Conservation (phyloP, 2,329 filamentous ascomycete species). For the Onygenales sp. region DNA sequence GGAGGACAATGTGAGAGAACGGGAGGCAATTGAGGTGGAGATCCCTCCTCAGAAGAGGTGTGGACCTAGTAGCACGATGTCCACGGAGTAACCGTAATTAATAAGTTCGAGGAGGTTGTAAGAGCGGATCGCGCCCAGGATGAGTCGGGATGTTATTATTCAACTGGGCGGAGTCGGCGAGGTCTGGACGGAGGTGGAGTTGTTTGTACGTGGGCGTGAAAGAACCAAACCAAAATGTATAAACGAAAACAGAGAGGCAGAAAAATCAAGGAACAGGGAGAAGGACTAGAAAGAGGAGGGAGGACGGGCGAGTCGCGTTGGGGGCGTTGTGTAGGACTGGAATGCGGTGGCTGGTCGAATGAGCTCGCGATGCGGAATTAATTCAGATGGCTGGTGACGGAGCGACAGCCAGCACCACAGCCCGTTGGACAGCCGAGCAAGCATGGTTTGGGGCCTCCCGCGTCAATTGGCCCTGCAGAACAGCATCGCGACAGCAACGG, state of each 20-base stretch:
- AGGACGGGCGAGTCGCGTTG: conserved; percentile 7
- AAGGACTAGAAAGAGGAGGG: conserved; percentile 7
- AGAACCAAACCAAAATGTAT: not conserved
- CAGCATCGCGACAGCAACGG: not conserved
- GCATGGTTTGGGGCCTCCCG: not conserved
- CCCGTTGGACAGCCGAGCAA: conserved; percentile 5
- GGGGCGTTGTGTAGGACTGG: conserved; percentile 1
- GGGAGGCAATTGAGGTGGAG: not conserved
- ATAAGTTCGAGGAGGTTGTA: not conserved
- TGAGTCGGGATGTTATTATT: not conserved
- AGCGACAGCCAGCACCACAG: conserved; percentile 13
- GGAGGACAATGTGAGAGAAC: conserved; percentile 25
- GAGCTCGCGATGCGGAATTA: conserved; percentile 15
- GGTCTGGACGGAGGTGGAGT: not conserved
- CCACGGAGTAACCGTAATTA: not conserved
- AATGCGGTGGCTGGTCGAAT: conserved; percentile 16
- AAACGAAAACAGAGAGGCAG: not conserved
- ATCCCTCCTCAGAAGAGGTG: not conserved
- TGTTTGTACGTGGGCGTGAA: not conserved
- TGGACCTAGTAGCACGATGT: not conserved
- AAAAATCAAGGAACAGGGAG: conserved; percentile 4
- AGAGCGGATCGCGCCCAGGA: not conserved
- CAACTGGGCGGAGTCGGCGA: not conserved
- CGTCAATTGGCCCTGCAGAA: conserved; percentile 1
- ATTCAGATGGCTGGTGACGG: conserved; percentile 32